Evolutionary conservation across 129 eudicot species (phyloP).

Genomic region (Sambucus nigra): DNA sequence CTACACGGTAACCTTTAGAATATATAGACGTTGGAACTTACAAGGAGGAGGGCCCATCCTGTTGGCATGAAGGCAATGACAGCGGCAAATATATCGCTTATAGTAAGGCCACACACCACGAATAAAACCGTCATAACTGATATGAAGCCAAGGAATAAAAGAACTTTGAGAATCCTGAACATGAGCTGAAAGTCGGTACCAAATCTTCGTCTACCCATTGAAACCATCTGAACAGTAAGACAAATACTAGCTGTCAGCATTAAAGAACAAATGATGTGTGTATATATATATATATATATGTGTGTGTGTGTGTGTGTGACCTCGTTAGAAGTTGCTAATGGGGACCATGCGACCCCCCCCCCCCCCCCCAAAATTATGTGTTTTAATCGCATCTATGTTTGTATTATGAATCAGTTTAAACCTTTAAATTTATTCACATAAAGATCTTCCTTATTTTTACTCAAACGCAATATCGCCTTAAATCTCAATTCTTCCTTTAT

Average conservation of each 20-base stretch:
- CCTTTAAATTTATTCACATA: no score
- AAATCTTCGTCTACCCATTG: conserved; percentile 89
- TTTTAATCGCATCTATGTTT: no score
- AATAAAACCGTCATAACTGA: conserved; percentile 81
- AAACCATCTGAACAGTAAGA: conserved; percentile 53
- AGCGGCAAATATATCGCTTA: conserved; percentile 73
- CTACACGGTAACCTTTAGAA: background rate
- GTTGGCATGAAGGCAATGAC: conserved; percentile 89
- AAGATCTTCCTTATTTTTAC: no score
- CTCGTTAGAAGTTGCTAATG: no score
- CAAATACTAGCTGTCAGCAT: conserved; percentile 11
- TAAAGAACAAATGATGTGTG: no score
- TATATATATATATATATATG: background rate
- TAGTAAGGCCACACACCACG: conserved; percentile 62
- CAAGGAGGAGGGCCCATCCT: conserved; percentile 91
- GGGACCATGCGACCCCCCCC: no score
- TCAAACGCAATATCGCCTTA: no score
- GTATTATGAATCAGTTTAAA: no score
- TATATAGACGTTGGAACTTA: conserved; percentile 26
- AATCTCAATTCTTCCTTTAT: no score
- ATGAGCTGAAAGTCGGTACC: conserved; percentile 95
- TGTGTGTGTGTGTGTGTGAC: no score
- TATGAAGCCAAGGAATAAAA: conserved; percentile 83
- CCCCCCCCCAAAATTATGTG: no score
- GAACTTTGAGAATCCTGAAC: conserved; percentile 93